Conservation (phyloP, 768 basidiomycete species). For the Lactarius deliciosus region DNA sequence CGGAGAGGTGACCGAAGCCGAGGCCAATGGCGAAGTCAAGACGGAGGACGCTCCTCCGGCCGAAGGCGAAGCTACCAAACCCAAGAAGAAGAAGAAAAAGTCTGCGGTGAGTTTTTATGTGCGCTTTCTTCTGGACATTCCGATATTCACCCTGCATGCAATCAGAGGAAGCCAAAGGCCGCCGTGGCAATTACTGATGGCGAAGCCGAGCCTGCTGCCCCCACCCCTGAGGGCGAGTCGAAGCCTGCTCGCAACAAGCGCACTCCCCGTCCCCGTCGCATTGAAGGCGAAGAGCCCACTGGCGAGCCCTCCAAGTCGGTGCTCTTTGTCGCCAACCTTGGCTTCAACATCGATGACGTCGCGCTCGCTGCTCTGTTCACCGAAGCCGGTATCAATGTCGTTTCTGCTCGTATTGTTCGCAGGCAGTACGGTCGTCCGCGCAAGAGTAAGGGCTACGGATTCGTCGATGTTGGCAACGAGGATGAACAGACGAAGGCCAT, state of each 20-base stretch:
- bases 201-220: conserved; percentile 42
- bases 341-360: conserved; percentile 88
- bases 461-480: conserved; percentile 90
- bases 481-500: conserved; percentile 93
- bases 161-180: conserved; percentile 46
- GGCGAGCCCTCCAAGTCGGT: conserved; percentile 88
- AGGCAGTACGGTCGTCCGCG: conserved; percentile 79
- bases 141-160: conserved; percentile 45
- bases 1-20: conserved; percentile 87
- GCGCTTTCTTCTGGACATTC: conserved; percentile 31
- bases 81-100: conserved; percentile 83
- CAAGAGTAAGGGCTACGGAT: conserved; percentile 96
- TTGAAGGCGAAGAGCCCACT: conserved; percentile 76
- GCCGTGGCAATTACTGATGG: conserved; percentile 37
- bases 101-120: conserved; percentile 41
- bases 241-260: conserved; percentile 56
- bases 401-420: conserved; percentile 87
- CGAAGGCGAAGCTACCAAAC: conserved; percentile 59
- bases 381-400: conserved; percentile 77
- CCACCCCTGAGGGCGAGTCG: conserved; percentile 40
- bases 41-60: conserved; percentile 53
- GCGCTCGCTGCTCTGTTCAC: conserved; percentile 80
- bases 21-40: conserved; percentile 74
- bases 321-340: conserved; percentile 97
- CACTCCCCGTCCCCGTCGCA: conserved; percentile 58